Percentiles rank a stretch among this genome's conserved stretches.
phyloP scores from a whole-genome alignment of 78 protist species.

The Pigoraptor vietnamica region DNA sequence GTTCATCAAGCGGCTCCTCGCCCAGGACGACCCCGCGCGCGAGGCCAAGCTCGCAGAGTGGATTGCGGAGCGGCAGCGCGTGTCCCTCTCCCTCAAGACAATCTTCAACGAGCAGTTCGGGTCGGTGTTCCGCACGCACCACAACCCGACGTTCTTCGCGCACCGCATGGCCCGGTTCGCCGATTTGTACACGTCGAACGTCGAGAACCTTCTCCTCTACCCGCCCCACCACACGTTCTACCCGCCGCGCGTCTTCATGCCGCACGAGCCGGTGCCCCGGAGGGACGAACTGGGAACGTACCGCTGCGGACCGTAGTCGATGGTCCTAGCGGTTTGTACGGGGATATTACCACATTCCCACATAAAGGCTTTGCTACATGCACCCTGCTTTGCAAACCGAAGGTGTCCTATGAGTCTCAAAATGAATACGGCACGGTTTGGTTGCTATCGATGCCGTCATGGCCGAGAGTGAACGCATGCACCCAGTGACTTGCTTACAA shows the following conservation, averaged over 20 bases:
- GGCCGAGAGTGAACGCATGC: too few species aligned
- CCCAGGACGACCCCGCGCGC: background rate
- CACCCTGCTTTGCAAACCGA: too few species aligned
- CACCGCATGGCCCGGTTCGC: background rate
- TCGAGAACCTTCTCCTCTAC: background rate
- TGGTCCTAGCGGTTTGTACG: too few species aligned
- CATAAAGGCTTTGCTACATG: too few species aligned
- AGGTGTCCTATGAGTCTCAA: too few species aligned
- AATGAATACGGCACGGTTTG: too few species aligned
- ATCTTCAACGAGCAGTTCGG: background rate
- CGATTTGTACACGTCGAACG: background rate
- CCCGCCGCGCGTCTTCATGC: background rate
- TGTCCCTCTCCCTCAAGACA: background rate
- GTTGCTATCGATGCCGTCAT: too few species aligned
- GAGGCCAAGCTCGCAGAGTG: background rate
- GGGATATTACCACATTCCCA: too few species aligned
- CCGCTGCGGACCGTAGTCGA: background rate
- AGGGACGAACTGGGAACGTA: background rate
- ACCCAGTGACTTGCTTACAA: too few species aligned
- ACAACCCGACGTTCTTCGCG: conserved; percentile 4
- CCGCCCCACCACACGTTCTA: background rate
- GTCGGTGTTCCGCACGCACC: background rate
- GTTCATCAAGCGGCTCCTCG: background rate
- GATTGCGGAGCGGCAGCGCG: background rate
- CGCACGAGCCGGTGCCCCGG: background rate